phyloP scores from a whole-genome alignment of 1,284 basidiomycete species.

The Hymenochaete sp. region DNA sequence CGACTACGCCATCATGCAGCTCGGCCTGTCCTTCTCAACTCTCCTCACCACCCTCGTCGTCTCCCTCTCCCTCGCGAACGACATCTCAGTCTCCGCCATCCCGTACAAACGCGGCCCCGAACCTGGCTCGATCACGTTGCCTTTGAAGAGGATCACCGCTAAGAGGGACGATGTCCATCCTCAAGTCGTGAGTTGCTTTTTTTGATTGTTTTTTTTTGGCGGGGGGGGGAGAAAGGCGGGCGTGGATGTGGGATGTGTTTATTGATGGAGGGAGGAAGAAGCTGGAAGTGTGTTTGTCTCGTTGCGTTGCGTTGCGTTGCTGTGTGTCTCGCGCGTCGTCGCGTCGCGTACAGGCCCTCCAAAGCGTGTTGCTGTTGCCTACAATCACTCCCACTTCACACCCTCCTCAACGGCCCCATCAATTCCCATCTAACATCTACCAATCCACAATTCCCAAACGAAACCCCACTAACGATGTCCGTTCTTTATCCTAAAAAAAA shows the following conservation, averaged over 20 bases:
- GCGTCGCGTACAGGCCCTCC: no score
- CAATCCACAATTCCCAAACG: neutral
- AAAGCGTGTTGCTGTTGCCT: no score
- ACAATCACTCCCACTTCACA: no score
- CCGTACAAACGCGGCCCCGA: constrained; percentile 24
- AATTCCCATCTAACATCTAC: no score
- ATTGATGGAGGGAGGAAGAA: no score
- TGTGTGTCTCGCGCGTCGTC: no score
- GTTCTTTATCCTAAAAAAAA: constrained; percentile 1
- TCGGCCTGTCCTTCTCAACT: constrained; percentile 41
- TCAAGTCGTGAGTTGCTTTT: constrained; percentile 42
- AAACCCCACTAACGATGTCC: constrained; percentile 9
- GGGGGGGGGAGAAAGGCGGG: neutral
- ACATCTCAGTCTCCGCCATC: constrained; percentile 12
- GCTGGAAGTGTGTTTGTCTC: no score
- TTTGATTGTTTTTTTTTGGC: neutral
- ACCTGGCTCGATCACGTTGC: constrained; percentile 43
- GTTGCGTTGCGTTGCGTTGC: no score
- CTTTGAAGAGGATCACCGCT: constrained; percentile 41
- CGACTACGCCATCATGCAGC: constrained; percentile 37
- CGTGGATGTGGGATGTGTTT: no score
- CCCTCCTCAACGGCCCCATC: no score
- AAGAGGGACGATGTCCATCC: constrained; percentile 44
- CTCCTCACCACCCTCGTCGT: constrained; percentile 48
- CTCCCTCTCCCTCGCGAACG: constrained; percentile 28